Base-by-base conservation (phyloP, 768 basidiomycete species). In the Arthromyces matolae region DNA sequence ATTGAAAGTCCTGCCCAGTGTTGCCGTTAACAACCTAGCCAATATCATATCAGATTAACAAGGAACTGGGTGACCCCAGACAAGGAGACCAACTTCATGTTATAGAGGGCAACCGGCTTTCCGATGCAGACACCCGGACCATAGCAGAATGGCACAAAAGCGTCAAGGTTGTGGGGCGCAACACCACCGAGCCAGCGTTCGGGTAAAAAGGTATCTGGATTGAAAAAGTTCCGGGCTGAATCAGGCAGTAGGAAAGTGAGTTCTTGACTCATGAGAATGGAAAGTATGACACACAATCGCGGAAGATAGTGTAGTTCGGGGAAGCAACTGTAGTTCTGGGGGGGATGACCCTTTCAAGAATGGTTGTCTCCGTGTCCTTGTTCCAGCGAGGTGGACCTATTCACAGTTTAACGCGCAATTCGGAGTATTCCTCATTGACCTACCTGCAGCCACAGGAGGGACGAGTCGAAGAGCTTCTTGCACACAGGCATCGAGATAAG, bases 401-500 rank as follows among this genome's bases (percentile, higher is more conserved):
- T n/a, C n/a, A n/a, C n/a, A n/a, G n/a, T n/a, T n/a, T n/a, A n/a
- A n/a, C n/a, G n/a, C n/a, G n/a, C n/a, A n/a, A n/a, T n/a, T n/a
- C n/a, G n/a, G n/a, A n/a, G n/a, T n/a, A n/a, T n/a, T n/a, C n/a
- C n/a, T n/a, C n/a, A n/a, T n/a, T n/a, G n/a, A n/a, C n/a, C n/a
- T 31, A 60, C 60, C 60, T 18, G 52, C 53, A 32, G 60, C 43
- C 9, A 54, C 56, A 13, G 61, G 60, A 14, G 61, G 60, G 6
- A 55, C 49, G 14, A 60, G 32, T 9, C 61, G 48, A 12, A 62
- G 50, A n/a, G 55, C 47, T 42, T 62, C 61, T 43, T 62, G 60
- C 9, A 60, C 41, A 31, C 61, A 61, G 10, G 60, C 60, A 39
- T 59, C 60, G 13, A 62, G 61, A 22, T 54, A 60, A 4, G 60